Base-by-base conservation (phyloP, 768 basidiomycete genomes). In the Dictyophora rubrovolvata region DNA sequence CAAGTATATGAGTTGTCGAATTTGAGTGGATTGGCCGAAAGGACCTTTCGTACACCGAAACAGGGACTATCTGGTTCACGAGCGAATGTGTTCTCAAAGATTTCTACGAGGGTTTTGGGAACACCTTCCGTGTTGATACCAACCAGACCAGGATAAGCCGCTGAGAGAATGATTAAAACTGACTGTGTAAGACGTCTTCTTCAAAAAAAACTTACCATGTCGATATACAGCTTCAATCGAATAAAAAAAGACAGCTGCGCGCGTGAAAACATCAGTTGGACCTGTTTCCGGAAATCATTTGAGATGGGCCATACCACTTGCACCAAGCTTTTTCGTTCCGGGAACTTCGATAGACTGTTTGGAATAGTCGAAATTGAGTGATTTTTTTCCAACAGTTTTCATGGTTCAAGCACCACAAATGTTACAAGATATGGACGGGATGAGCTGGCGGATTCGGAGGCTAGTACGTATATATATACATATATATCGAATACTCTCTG, bases 261-360 rank as follows among this genome's bases (percentile, higher is more conserved):
- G 21, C 50, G 49, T n/a, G 33, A 7, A 37, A 42, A 28, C n/a
- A 5, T 42, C n/a, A n/a, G n/a, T n/a, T n/a, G n/a, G n/a, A n/a
- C n/a, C 42, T 42, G 11, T 42, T 12, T 42, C 14, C 42, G 42
- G 4, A 28, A 42, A 42, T 42, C 42, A 52, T 34, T 7, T 34
- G 35, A 58, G 55, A 52, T 53, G 7, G 36, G 35, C 69, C 79
- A 60, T 63, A 89, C 88, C 86, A 62, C 87, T 86, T 71, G 89
- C 86, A 37, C 89, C 89, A 14, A 87, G 82, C 52, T 80, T 80
- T 71, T 86, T 86, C 1, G 90, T 91, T 18, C 87, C 89, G 18
- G 89, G 85, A n/a, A 92, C 82, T 53, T 78, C 70, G 17, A 85
- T 71, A n/a, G 80, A 73, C 72, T 93, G 90, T 60, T 71, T 77